phyloP scores from a whole-genome alignment of 148 eudicot genomes.

The Pouteria glomerata region DNA sequence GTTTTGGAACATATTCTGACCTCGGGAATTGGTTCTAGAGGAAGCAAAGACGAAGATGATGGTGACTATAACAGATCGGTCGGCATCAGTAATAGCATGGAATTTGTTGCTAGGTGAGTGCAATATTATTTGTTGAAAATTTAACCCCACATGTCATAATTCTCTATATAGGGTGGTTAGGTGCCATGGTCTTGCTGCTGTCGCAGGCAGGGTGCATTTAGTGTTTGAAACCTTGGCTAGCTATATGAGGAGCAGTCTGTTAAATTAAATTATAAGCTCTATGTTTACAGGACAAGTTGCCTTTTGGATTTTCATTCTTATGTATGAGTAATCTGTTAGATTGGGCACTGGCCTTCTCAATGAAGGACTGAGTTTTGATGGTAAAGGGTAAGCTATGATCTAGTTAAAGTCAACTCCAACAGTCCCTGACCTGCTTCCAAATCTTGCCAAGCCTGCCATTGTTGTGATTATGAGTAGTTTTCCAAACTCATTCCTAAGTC shows the following conservation, averaged over 20 bases:
- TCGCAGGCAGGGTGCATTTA: background rate
- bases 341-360: background rate
- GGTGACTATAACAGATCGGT: conserved; percentile 24
- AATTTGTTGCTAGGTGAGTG: conserved; percentile 50
- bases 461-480: background rate
- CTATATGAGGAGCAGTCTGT: background rate
- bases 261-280: background rate
- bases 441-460: background rate
- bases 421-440: background rate
- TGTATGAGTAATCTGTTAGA: background rate
- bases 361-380: background rate
- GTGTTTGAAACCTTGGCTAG: conserved; percentile 1
- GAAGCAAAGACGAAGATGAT: conserved; percentile 15
- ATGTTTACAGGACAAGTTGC: background rate
- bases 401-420: background rate
- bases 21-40: conserved; percentile 29
- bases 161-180: background rate
- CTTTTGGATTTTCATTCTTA: background rate
- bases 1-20: conserved; percentile 39
- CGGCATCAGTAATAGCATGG: conserved; percentile 36
- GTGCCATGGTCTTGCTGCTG: background rate
- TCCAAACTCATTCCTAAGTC: background rate
- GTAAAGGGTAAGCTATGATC: background rate
- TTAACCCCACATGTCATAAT: background rate
- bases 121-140: background rate